These are phyloP conservation scores for Candida maesae DNA, from an alignment of 805 yeast genomes.

Conservation along the genomic window DNA sequence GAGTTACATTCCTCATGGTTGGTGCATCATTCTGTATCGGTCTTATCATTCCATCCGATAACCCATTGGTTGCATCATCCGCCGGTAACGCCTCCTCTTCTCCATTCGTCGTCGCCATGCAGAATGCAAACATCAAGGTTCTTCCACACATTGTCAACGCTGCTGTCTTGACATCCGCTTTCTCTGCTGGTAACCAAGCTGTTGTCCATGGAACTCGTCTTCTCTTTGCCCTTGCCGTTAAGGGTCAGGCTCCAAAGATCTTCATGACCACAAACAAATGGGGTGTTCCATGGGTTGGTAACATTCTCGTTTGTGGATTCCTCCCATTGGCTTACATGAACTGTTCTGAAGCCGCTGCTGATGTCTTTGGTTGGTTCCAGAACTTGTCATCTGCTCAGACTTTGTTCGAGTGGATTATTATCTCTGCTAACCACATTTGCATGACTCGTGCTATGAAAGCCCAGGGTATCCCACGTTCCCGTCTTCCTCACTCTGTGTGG, in stretches of 20 bases:
- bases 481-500: constrained; percentile 16
- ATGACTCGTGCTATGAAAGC: constrained; percentile 36
- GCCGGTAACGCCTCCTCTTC: constrained; percentile 33
- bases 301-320: constrained; percentile 28
- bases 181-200: constrained; percentile 34
- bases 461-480: constrained; percentile 29
- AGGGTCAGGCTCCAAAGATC: constrained; percentile 36
- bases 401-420: constrained; percentile 31
- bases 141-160: constrained; percentile 37
- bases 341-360: constrained; percentile 26
- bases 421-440: constrained; percentile 31
- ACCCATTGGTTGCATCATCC: constrained; percentile 27
- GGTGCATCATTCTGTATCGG: constrained; percentile 32
- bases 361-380: constrained; percentile 36
- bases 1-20: constrained; percentile 31
- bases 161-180: constrained; percentile 37
- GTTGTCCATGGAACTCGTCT: constrained; percentile 32
- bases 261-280: constrained; percentile 31
- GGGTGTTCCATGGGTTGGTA: constrained; percentile 34
- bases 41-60: constrained; percentile 32
- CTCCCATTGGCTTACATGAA: constrained; percentile 38
- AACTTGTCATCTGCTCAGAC: constrained; percentile 30
- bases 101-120: constrained; percentile 41
- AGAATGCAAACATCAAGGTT: constrained; percentile 42
- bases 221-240: constrained; percentile 35